Percentiles rank a stretch among this genome's conserved stretches.
These are phyloP conservation scores for Zoysia matrella DNA, from an alignment of 202 grass and related monocot species.

Conservation along the genomic window DNA sequence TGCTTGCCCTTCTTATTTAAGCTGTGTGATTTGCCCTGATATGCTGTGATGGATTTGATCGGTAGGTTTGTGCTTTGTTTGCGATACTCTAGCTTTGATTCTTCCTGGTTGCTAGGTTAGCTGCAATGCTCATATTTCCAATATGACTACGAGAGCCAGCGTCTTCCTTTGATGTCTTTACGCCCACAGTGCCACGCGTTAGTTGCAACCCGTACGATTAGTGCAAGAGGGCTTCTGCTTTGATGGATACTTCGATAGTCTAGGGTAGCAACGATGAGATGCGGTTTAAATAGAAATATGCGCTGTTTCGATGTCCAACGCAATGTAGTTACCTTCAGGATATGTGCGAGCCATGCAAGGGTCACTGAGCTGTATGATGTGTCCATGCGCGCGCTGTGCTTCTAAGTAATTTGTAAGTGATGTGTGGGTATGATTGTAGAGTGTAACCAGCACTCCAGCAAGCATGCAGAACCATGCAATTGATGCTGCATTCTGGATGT, in stretches of 20 bases:
- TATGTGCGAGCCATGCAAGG: conserved; percentile 13
- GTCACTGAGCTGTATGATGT: neutral
- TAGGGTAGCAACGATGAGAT: neutral
- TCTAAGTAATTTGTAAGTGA: conserved; percentile 3
- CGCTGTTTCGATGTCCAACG: neutral
- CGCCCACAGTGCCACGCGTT: neutral
- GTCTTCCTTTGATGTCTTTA: neutral
- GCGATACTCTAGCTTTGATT: neutral
- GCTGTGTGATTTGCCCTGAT: neutral
- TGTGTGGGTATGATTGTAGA: neutral
- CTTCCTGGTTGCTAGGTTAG: neutral
- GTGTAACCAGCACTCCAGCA: neutral
- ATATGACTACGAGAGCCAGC: neutral
- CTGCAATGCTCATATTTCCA: conserved; percentile 26
- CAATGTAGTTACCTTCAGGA: neutral
- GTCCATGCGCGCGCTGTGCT: neutral
- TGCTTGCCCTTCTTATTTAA: neutral
- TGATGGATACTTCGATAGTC: neutral
- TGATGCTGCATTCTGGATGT: neutral
- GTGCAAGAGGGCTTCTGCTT: neutral
- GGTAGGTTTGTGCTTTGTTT: neutral
- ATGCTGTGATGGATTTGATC: neutral
- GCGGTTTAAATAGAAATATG: neutral
- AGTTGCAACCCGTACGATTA: conserved; percentile 5
- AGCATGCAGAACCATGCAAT: neutral